phyloP scores from a whole-genome alignment of 2,329 filamentous ascomycete species.

The Endoconidiophora polonica region DNA sequence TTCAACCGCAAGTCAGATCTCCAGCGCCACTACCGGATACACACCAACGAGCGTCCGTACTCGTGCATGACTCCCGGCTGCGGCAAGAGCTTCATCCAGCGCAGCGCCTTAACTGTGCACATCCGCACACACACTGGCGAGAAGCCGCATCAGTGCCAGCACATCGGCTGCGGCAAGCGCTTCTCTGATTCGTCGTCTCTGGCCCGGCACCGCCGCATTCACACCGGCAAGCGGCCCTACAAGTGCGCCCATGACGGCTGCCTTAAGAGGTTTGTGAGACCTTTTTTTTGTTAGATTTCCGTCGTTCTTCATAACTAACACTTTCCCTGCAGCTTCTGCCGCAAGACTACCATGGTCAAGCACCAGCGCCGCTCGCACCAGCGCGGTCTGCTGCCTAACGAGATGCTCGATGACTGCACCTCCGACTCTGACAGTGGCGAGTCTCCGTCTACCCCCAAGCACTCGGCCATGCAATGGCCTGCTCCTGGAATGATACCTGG shows the following conservation, averaged over 20 bases:
- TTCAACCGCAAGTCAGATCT: conserved; percentile 59
- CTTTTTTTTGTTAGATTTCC: no score
- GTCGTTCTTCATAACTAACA: conserved; percentile 13
- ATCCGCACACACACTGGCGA: conserved; percentile 55
- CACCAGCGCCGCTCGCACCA: conserved; percentile 47
- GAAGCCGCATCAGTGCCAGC: conserved; percentile 53
- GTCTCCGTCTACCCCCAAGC: conserved; percentile 40
- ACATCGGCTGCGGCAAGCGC: conserved; percentile 47
- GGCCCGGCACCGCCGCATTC: conserved; percentile 47
- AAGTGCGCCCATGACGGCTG: conserved; percentile 45
- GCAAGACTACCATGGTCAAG: conserved; percentile 57
- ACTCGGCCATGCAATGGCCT: conserved; percentile 35
- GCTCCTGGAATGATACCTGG: conserved; percentile 25
- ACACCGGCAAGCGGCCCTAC: conserved; percentile 51
- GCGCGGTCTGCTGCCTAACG: conserved; percentile 37
- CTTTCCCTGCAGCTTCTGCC: conserved; percentile 40
- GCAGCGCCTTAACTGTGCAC: conserved; percentile 53
- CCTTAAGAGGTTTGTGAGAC: conserved; percentile 36
- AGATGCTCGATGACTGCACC: conserved; percentile 35
- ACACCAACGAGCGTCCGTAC: conserved; percentile 55
- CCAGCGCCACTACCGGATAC: conserved; percentile 53
- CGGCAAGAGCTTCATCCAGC: conserved; percentile 55
- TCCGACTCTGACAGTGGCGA: conserved; percentile 43
- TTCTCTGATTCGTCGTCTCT: conserved; percentile 55
- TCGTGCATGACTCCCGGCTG: conserved; percentile 42